Evolutionary conservation across 2,329 filamentous ascomycete species (phyloP), one percentile per base, ranked within the genome.

Genomic region (Botryotinia globosa): DNA sequence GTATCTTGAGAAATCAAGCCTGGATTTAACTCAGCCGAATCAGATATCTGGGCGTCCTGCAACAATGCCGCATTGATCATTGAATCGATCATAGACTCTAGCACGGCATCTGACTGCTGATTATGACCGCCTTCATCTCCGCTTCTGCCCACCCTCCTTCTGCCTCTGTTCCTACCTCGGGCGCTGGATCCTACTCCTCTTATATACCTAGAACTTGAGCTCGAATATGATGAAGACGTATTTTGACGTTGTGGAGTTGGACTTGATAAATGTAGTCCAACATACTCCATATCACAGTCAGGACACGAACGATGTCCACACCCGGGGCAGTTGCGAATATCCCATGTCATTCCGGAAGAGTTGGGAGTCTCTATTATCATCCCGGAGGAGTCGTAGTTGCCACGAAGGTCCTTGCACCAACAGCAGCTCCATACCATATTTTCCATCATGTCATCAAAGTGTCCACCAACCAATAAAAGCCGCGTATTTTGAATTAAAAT

Each of bases 11-110:
- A 6, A 4, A 20, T 9, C 6, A 10, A 8, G 54, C 4, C 7
- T 8, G 29, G n/a, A 0, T 0, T 18, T 0, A 20, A 10, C 2
- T 2, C n/a, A 32, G 29, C 54, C 4, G 29, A 29, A 9, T 10
- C 29, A 18, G 54, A 29, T 20, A 9, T 9, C 54, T 20, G n/a
- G 2, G 14, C 14, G 3, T 0, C 7, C 1, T 58, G 54, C 29
- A 20, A 58, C 7, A 5, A 29, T 32, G 16, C 18, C 54, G 54
- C 18, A 6, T 18, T 8, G n/a, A 4, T 20, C 1, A 7, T 32
- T 2, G 54, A 18, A 32, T 20, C 54, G n/a, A 4, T 20, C 8
- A 7, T 32, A 1, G 54, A 29, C 20, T 20, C 54, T 9, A 0
- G 25, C 0, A 32, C 14, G 18, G 0, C 6, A 29, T 58, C 16